Percentiles rank a stretch among this genome's conserved stretches.
phyloP scores from a whole-genome alignment of 1,284 basidiomycete genomes.

The Lentinula novae-zelandiae region DNA sequence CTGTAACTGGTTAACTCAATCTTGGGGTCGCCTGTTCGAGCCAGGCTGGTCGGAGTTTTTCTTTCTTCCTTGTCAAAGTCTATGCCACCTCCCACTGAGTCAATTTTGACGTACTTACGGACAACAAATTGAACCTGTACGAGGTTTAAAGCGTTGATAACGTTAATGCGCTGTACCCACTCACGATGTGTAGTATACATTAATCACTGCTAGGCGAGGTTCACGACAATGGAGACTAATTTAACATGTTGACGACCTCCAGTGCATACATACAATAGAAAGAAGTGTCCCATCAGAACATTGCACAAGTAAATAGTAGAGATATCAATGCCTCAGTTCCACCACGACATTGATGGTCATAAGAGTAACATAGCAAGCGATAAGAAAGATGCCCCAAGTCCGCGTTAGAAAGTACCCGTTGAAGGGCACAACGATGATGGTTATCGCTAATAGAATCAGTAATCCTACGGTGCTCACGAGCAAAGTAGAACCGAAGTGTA shows the following conservation, averaged over 20 bases:
- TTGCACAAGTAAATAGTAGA: neutral
- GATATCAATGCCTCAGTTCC: conserved; percentile 40
- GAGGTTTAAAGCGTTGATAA: too few species aligned
- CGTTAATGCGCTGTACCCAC: too few species aligned
- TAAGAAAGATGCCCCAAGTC: conserved; percentile 77
- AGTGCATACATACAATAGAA: neutral
- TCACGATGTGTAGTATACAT: too few species aligned
- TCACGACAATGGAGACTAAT: too few species aligned
- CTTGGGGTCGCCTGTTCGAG: conserved; percentile 57
- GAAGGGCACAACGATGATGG: conserved; percentile 81
- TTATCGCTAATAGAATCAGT: conserved; percentile 68
- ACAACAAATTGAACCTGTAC: neutral
- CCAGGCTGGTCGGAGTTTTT: conserved; percentile 48
- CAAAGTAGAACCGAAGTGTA: conserved; percentile 82
- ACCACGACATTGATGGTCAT: conserved; percentile 76
- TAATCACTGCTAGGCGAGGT: too few species aligned
- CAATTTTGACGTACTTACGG: too few species aligned
- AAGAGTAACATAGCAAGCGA: conserved; percentile 67
- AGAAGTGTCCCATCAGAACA: neutral
- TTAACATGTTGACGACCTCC: too few species aligned
- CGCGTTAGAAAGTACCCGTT: conserved; percentile 81
- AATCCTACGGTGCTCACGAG: conserved; percentile 82
- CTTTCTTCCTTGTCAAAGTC: neutral
- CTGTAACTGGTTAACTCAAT: conserved; percentile 32
- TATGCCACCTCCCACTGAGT: too few species aligned